Evolutionary conservation across 257 asterid genomes (phyloP).

Genomic region (Anisodus acutangulus): DNA sequence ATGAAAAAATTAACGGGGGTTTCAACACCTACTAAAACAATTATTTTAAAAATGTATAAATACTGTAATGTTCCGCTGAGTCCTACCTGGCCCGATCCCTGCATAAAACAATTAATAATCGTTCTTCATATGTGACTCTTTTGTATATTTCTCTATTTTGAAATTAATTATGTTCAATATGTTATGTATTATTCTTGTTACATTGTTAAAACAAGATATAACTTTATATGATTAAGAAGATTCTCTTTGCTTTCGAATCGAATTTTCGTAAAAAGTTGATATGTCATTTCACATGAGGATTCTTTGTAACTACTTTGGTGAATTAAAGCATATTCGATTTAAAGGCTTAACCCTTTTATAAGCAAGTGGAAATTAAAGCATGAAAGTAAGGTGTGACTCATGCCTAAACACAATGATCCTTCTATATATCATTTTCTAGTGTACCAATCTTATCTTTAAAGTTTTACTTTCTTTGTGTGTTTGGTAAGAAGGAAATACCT

Average conservation of each 20-base stretch:
- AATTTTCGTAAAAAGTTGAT: not conserved
- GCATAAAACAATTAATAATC: too few species aligned
- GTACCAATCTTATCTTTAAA: not conserved
- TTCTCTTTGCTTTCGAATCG: not conserved
- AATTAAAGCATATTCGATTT: slow-evolving; percentile 16
- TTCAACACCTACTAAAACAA: too few species aligned
- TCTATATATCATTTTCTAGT: not conserved
- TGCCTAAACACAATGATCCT: not conserved
- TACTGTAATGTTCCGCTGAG: too few species aligned
- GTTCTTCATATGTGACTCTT: not conserved
- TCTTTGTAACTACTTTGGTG: slow-evolving; percentile 9
- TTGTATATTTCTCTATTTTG: not conserved
- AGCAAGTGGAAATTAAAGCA: slow-evolving; percentile 19
- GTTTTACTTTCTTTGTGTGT: not conserved
- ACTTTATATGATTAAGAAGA: not conserved
- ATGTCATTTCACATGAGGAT: not conserved
- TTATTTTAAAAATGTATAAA: too few species aligned
- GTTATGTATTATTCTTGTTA: not conserved
- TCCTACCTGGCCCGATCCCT: too few species aligned
- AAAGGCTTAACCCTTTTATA: slow-evolving; percentile 4
- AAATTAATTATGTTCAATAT: not conserved
- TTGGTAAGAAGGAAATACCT: not conserved
- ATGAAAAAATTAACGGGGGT: too few species aligned
- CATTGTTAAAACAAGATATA: not conserved
- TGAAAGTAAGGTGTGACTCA: not conserved